A percentile compares a stretch with the other conserved stretches of the same genome.
Evolutionary conservation across 164 flowering plant genomes (phyloP).

Genomic region (Annona cherimola): DNA sequence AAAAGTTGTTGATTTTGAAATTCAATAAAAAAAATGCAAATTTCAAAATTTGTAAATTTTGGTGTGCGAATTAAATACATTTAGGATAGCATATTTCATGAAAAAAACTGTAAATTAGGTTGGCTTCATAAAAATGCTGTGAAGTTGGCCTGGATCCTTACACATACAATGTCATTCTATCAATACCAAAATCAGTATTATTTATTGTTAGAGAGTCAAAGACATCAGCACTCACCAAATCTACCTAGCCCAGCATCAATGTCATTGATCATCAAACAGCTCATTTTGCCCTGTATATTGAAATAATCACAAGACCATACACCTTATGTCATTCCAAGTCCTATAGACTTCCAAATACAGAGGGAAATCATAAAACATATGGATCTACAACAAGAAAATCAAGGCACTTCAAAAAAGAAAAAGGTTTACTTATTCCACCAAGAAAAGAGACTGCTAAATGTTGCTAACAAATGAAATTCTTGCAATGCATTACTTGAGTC

Average conservation of each 20-base stretch:
- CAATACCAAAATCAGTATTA: neutral
- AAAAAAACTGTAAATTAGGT: too few relatives aligned
- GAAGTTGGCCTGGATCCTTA: too few relatives aligned
- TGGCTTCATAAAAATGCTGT: too few relatives aligned
- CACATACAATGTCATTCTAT: neutral
- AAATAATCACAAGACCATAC: conserved; percentile 7
- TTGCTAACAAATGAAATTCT: neutral
- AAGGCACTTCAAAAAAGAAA: too few relatives aligned
- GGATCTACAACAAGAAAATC: neutral
- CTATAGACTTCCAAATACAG: neutral
- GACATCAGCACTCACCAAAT: conserved; percentile 58
- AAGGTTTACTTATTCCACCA: neutral
- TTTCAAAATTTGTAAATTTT: too few relatives aligned
- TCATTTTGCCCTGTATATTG: conserved; percentile 76
- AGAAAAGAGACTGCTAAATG: neutral
- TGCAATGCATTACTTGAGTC: conserved; percentile 1
- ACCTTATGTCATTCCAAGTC: neutral
- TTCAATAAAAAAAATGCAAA: too few relatives aligned
- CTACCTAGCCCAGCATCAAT: conserved; percentile 96
- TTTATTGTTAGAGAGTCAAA: neutral
- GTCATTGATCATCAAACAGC: conserved; percentile 94
- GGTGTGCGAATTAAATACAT: too few relatives aligned
- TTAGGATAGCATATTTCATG: too few relatives aligned
- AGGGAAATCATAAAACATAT: neutral
- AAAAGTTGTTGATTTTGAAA: too few relatives aligned